phyloP scores from a whole-genome alignment of 768 basidiomycete genomes.

The Guyanaporus albipodus region DNA sequence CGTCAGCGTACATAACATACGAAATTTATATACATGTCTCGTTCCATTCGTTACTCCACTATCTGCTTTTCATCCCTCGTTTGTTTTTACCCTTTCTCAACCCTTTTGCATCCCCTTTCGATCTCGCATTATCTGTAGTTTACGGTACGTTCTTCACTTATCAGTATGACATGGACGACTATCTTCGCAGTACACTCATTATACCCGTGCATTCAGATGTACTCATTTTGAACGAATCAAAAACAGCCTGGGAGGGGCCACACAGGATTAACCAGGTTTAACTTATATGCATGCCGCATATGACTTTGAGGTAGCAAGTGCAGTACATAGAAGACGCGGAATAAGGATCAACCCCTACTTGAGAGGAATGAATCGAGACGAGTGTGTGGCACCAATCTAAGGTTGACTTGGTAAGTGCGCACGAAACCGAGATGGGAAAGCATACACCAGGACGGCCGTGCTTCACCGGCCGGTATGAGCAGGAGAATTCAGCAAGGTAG shows the following conservation, averaged over 20 bases:
- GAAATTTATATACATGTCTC: not conserved
- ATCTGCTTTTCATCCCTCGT: conserved; percentile 28
- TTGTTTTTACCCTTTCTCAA: conserved; percentile 18
- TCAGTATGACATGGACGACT: conserved; percentile 58
- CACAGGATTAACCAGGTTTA: not conserved
- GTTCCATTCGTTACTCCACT: conserved; percentile 15
- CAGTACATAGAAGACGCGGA: conserved; percentile 25
- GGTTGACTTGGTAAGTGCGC: conserved; percentile 12
- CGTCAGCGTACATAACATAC: conserved; percentile 46
- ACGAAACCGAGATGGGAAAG: conserved; percentile 15
- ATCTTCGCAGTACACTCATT: conserved; percentile 54
- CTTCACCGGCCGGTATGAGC: conserved; percentile 98
- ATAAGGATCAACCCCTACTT: conserved; percentile 57
- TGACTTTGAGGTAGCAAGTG: conserved; percentile 30
- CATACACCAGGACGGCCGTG: conserved; percentile 99
- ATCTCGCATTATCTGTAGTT: conserved; percentile 60
- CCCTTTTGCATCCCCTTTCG: conserved; percentile 32
- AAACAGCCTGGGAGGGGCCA: conserved; percentile 8
- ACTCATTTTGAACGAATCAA: conserved; percentile 36
- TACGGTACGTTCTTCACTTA: conserved; percentile 45
- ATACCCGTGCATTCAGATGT: conserved; percentile 49
- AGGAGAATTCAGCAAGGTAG: conserved; percentile 97
- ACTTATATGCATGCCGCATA: conserved; percentile 35
- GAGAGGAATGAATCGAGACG: conserved; percentile 91
- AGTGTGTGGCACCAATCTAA: conserved; percentile 89